Percentiles rank a stretch among this genome's conserved stretches.
These are phyloP conservation scores for Orbilia oligospora DNA, from an alignment of 2,329 filamentous ascomycete species.

Conservation along the genomic window DNA sequence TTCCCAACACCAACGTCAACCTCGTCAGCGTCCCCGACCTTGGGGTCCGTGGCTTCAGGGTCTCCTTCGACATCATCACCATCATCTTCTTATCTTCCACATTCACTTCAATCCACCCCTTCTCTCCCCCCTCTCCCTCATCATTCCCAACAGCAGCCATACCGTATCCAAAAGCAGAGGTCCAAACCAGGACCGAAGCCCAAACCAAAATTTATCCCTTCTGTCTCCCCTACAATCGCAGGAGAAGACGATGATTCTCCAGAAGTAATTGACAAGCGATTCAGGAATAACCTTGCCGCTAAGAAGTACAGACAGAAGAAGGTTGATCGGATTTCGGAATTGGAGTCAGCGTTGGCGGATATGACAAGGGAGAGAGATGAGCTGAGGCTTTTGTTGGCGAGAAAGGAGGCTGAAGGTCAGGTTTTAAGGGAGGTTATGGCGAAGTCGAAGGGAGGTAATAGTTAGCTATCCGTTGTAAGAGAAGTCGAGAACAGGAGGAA, in stretches of 20 bases:
- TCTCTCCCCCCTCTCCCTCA: conserved; percentile 23
- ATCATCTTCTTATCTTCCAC: conserved; percentile 15
- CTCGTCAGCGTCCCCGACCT: conserved; percentile 16
- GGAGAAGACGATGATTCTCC: conserved; percentile 45
- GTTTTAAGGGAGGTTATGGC: conserved; percentile 58
- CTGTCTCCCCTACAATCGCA: conserved; percentile 16
- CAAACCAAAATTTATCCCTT: conserved; percentile 33
- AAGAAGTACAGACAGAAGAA: conserved; percentile 60
- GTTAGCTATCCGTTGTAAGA: conserved; percentile 20
- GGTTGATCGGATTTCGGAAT: conserved; percentile 53
- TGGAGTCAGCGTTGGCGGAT: conserved; percentile 47
- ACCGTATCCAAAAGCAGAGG: conserved; percentile 48
- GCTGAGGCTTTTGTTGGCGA: conserved; percentile 42
- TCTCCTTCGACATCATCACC: conserved; percentile 31
- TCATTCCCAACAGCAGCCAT: conserved; percentile 18
- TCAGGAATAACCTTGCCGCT: conserved; percentile 51
- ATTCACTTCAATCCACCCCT: conserved; percentile 29
- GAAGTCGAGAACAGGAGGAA: conserved; percentile 1
- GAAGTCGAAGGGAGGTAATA: conserved; percentile 18
- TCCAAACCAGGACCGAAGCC: conserved; percentile 56
- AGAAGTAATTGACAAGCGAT: conserved; percentile 53
- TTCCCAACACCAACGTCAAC: conserved; percentile 50
- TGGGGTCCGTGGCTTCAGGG: conserved; percentile 21
- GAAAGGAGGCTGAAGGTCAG: conserved; percentile 56
- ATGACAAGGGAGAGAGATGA: conserved; percentile 53